A percentile compares a stretch with the other conserved stretches of the same genome.
Evolutionary conservation across 495 filamentous ascomycete species (phyloP).

Genomic region (Penicillium dipodomyicola): DNA sequence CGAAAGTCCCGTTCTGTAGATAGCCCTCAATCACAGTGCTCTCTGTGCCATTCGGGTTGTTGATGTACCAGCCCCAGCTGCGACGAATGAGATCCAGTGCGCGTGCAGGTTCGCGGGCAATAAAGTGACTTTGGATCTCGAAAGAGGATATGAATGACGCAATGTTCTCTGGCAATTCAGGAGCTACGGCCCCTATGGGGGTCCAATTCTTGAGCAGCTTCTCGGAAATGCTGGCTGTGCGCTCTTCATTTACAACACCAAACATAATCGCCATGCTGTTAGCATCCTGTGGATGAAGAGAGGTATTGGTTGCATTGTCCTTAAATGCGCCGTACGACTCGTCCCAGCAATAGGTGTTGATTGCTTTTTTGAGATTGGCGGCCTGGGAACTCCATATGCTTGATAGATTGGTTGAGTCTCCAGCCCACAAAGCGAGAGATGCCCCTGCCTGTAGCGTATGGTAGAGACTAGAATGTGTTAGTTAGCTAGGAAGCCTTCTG

Average conservation of each 20-base stretch:
- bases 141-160: conserved; percentile 61
- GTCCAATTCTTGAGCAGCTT: conserved; percentile 54
- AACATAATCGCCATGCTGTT: conserved; percentile 49
- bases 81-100: conserved; percentile 57
- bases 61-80: conserved; percentile 62
- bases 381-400: conserved; percentile 44
- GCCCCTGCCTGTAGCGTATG: conserved; percentile 50
- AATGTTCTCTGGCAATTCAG: conserved; percentile 57
- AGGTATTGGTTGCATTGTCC: conserved; percentile 51
- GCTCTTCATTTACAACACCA: conserved; percentile 35
- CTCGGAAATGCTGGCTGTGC: conserved; percentile 40
- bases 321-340: conserved; percentile 53
- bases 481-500: conserved; percentile 8
- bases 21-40: conserved; percentile 62
- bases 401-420: conserved; percentile 41
- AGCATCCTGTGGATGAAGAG: conserved; percentile 51
- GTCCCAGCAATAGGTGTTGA: conserved; percentile 53
- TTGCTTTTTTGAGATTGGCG: conserved; percentile 36
- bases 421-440: conserved; percentile 50
- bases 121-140: conserved; percentile 58
- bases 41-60: conserved; percentile 59
- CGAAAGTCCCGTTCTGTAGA: conserved; percentile 51
- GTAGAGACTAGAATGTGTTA: conserved; percentile 37
- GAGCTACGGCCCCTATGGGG: conserved; percentile 55
- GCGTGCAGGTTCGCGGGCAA: conserved; percentile 40